Base-by-base conservation (phyloP, 495 filamentous ascomycete genomes). In the Penicillium crystallinum region DNA sequence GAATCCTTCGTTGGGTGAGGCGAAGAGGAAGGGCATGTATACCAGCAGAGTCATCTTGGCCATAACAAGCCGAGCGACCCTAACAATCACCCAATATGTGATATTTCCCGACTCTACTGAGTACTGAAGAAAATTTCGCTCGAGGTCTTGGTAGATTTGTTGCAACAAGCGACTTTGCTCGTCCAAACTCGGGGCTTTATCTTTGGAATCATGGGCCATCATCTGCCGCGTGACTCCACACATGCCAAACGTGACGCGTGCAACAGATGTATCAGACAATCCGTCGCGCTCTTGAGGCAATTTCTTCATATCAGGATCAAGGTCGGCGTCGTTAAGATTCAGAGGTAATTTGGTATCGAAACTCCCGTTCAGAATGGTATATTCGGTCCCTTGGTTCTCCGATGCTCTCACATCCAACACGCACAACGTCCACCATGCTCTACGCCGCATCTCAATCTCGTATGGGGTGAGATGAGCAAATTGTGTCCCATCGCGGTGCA, bases 311-410 rank as follows among this genome's bases (percentile, higher is more conserved):
- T 79, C 73, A 0, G 85, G 82, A 25, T 64, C 68, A n/a, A 96
- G 75, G 49, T 96, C 90, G 9, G 53, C 56, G 48, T 95, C 89
- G 66, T 95, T 85, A 56, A 96, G 79, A 53, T 92, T 95, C 14
- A 83, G 68, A 0, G 87, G 87, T 15, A 82, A 64, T 42, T 78
- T 72, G 0, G 85, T 92, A 59, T 95, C 90, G 55, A 84, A 95
- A 7, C 76, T 73, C 23, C 75, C 69, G 25, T 83, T 77, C 5
- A 77, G 57, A 14, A 95, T 84, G 78, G 82, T 60, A 6, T 43
- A 41, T 72, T 81, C 25, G 0, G 86, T 87, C 0, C 87, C 89
- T 53, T 88, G 85, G 12, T 85, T 80, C 64, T 92, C 88, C 53
- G 85, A 88, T 3, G 87, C 85, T 39, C 85, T 77, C 38, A 88